phyloP scores from a whole-genome alignment of 345 rosid genomes.

The Passiflora organensis region DNA sequence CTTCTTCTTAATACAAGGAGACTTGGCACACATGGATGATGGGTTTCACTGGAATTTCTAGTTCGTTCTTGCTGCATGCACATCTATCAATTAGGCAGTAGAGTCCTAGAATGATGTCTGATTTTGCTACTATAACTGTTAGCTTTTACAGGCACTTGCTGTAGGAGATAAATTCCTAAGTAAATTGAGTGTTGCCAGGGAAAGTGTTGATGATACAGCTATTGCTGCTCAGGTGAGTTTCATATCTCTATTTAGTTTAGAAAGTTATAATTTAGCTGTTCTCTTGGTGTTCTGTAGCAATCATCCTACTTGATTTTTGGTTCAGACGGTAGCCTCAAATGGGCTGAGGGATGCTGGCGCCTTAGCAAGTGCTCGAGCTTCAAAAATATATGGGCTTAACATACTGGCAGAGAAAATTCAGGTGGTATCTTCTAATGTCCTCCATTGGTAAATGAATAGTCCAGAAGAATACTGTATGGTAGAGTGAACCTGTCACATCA shows the following conservation, averaged over 20 bases:
- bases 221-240: conserved; percentile 74
- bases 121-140: conserved; percentile 6
- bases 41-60: no score
- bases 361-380: conserved; percentile 87
- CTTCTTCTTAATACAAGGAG: no score
- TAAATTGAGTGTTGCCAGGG: conserved; percentile 50
- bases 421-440: conserved; percentile 25
- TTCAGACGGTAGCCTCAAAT: conserved; percentile 53
- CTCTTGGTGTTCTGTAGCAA: conserved; percentile 3
- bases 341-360: conserved; percentile 61
- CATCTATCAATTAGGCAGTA: no score
- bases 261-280: conserved; percentile 6
- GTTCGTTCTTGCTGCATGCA: no score
- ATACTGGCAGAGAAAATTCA: conserved; percentile 72
- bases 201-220: conserved; percentile 69
- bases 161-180: conserved; percentile 64
- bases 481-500: no score
- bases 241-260: conserved; percentile 4
- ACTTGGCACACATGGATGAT: no score
- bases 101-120: no score
- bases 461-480: no score
- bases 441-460: no score
- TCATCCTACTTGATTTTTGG: neutral
- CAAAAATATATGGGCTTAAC: conserved; percentile 74
- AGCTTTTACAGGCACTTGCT: conserved; percentile 60